These are phyloP conservation scores for Mycena albidolilacea DNA, from an alignment of 768 basidiomycete genomes.

Conservation along the genomic window DNA sequence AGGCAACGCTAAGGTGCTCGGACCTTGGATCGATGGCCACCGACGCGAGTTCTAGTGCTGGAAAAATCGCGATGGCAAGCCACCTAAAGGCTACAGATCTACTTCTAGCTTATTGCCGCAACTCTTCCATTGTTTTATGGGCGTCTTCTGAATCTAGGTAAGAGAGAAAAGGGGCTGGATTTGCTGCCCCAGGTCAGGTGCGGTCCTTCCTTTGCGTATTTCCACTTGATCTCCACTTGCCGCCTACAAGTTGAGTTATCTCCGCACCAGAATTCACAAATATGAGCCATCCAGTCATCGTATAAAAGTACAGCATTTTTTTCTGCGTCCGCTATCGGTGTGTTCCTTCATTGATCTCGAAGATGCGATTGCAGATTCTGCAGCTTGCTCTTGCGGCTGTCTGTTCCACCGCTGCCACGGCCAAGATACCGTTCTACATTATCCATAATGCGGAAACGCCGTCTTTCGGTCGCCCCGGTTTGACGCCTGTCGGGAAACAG, in stretches of 20 bases:
- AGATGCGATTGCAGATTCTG: slow-evolving; percentile 10
- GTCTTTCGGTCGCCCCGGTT: slow-evolving; percentile 44
- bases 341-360: slow-evolving; percentile 1
- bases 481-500: slow-evolving; percentile 43
- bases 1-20: too few species aligned
- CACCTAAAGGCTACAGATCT: not conserved
- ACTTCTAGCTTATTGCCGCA: slow-evolving; percentile 10
- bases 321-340: not conserved
- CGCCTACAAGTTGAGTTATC: slow-evolving; percentile 14
- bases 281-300: not conserved
- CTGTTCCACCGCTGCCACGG: slow-evolving; percentile 13
- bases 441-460: slow-evolving; percentile 47
- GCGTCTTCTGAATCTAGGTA: not conserved
- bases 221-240: slow-evolving; percentile 16
- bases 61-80: not conserved
- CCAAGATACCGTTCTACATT: slow-evolving; percentile 38
- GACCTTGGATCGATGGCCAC: too few species aligned
- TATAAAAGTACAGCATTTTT: slow-evolving; percentile 1
- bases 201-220: slow-evolving; percentile 23
- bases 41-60: not conserved
- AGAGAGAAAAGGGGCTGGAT: not conserved
- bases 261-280: not conserved
- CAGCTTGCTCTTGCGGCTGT: slow-evolving; percentile 6
- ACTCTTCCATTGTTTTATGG: not conserved
- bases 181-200: slow-evolving; percentile 1